phyloP scores from a whole-genome alignment of 2,329 filamentous ascomycete species.

The Thyridium curvatum region DNA sequence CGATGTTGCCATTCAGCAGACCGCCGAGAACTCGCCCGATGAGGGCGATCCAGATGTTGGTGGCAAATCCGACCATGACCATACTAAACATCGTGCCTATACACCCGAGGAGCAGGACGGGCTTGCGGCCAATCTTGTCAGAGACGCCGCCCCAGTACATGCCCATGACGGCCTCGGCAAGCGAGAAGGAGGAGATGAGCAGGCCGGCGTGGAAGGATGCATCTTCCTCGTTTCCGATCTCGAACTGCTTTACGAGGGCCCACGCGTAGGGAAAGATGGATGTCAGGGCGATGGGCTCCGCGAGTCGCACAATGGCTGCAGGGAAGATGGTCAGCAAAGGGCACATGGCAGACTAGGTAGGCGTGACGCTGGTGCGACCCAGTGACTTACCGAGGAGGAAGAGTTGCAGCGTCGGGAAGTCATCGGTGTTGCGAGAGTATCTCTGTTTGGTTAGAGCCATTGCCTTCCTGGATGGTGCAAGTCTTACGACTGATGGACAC shows the following conservation, averaged over 20 bases:
- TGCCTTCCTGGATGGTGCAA: conserved; percentile 30
- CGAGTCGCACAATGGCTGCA: conserved; percentile 82
- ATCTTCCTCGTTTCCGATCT: conserved; percentile 65
- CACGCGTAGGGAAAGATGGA: conserved; percentile 92
- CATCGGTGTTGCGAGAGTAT: conserved; percentile 56
- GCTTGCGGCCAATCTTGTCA: conserved; percentile 78
- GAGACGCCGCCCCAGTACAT: conserved; percentile 85
- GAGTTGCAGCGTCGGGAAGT: conserved; percentile 76
- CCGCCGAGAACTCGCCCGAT: conserved; percentile 71
- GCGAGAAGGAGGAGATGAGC: conserved; percentile 79
- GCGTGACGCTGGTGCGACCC: not conserved
- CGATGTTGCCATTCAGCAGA: conserved; percentile 84
- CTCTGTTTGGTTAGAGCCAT: conserved; percentile 47
- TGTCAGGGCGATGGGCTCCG: conserved; percentile 87
- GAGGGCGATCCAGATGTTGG: conserved; percentile 79
- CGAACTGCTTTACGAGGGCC: conserved; percentile 71
- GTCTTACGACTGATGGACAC: conserved; percentile 38
- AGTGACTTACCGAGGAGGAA: conserved; percentile 70
- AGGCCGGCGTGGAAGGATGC: conserved; percentile 84
- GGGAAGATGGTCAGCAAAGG: not conserved
- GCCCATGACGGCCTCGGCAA: conserved; percentile 75
- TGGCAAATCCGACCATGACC: conserved; percentile 74
- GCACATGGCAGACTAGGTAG: conserved; percentile 9
- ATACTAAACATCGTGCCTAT: conserved; percentile 77
- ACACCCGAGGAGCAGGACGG: conserved; percentile 75